phyloP scores from a whole-genome alignment of 2,329 filamentous ascomycete species.

The Sclerotinia trifoliorum region DNA sequence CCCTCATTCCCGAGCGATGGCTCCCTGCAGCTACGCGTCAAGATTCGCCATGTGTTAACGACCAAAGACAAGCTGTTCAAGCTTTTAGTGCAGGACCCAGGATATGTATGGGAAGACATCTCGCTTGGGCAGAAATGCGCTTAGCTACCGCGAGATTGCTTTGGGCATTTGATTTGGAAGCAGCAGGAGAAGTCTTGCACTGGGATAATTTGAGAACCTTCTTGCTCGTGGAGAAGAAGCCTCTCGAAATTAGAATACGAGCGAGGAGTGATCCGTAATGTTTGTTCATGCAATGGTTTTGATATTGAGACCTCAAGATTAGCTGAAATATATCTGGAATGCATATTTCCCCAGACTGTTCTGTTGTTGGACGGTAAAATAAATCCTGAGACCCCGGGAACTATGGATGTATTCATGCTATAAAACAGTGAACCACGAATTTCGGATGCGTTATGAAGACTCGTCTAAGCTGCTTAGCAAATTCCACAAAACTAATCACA shows the following conservation, averaged over 20 bases:
- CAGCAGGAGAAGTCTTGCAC: too few species aligned
- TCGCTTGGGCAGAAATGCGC: conserved; percentile 1
- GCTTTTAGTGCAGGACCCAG: neutral
- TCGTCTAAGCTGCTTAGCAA: too few species aligned
- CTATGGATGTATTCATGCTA: too few species aligned
- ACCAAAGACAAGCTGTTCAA: neutral
- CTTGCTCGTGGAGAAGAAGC: conserved; percentile 1
- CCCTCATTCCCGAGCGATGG: neutral
- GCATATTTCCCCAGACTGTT: too few species aligned
- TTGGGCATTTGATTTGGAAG: neutral
- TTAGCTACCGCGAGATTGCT: neutral
- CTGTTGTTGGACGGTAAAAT: too few species aligned
- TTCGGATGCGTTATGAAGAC: too few species aligned
- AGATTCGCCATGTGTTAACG: neutral
- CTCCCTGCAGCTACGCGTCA: neutral
- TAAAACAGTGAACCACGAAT: too few species aligned
- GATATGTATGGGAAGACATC: neutral
- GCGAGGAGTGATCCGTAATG: neutral
- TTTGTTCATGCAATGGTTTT: conserved; percentile 34
- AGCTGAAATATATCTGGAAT: too few species aligned
- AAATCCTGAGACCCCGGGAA: too few species aligned
- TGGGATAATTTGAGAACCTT: neutral
- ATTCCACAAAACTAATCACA: too few species aligned
- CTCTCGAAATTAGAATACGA: neutral
- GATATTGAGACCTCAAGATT: too few species aligned